Evolutionary conservation across 257 asterid species (phyloP).

Genomic region (Nicotiana benthamiana): DNA sequence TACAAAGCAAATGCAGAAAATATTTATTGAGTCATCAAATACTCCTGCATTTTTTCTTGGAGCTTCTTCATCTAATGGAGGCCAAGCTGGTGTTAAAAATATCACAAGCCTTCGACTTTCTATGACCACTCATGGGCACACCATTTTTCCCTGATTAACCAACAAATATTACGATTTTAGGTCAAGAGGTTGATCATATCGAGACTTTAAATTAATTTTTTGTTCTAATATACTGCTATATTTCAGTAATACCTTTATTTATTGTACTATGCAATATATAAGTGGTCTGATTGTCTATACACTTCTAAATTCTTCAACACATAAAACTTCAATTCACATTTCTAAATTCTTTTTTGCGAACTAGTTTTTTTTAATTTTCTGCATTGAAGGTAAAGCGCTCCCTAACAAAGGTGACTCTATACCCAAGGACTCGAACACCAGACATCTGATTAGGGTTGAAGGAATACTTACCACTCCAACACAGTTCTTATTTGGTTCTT

Average conservation of each 20-base stretch:
- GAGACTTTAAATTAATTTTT: background rate
- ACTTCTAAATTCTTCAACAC: background rate
- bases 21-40: conserved; percentile 14
- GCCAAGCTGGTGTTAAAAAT: conserved; percentile 4
- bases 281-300: background rate
- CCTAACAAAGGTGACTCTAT: no score
- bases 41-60: conserved; percentile 7
- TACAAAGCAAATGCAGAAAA: conserved; percentile 17
- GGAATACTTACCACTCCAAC: no score
- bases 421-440: no score
- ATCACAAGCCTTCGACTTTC: conserved; percentile 26
- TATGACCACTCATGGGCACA: conserved; percentile 25
- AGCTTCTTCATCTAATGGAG: conserved; percentile 10
- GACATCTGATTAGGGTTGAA: no score
- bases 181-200: background rate
- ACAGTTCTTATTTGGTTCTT: no score
- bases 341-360: no score
- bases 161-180: background rate
- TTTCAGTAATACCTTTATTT: background rate
- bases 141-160: background rate
- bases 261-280: background rate
- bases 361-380: no score
- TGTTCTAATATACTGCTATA: background rate
- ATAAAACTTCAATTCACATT: no score
- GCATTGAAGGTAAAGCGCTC: no score